A percentile compares a stretch with the other conserved stretches of the same genome.
phyloP scores from a whole-genome alignment of 2,329 filamentous ascomycete species.

The Botryotinia globosa region DNA sequence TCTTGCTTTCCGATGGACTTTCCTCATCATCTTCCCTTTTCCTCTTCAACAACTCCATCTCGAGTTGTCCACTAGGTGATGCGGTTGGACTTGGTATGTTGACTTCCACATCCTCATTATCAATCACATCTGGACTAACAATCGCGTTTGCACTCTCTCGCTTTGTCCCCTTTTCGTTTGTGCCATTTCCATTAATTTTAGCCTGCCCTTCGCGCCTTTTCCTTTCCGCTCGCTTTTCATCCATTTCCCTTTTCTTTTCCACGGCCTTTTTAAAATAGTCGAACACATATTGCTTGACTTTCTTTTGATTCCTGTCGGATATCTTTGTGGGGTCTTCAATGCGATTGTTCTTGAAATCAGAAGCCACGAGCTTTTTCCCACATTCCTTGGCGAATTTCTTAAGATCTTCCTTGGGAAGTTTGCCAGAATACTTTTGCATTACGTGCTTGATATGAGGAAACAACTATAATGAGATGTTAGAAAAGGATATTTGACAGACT shows the following conservation, averaged over 20 bases:
- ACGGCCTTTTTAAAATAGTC: slow-evolving; percentile 86
- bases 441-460: slow-evolving; percentile 83
- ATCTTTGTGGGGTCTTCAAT: slow-evolving; percentile 79
- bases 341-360: slow-evolving; percentile 87
- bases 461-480: slow-evolving; percentile 46
- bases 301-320: slow-evolving; percentile 72
- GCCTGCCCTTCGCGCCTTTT: slow-evolving; percentile 22
- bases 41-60: slow-evolving; percentile 51
- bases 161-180: background rate
- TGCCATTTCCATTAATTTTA: slow-evolving; percentile 27
- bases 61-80: slow-evolving; percentile 16
- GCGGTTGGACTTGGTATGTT: slow-evolving; percentile 12
- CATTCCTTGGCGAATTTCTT: slow-evolving; percentile 65
- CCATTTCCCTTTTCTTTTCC: slow-evolving; percentile 66
- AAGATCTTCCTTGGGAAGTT: slow-evolving; percentile 75
- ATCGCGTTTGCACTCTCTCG: background rate
- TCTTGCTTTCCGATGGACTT: slow-evolving; percentile 32
- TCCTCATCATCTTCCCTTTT: slow-evolving; percentile 51
- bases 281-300: slow-evolving; percentile 79
- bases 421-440: slow-evolving; percentile 81
- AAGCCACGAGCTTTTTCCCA: slow-evolving; percentile 84
- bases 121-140: slow-evolving; percentile 35
- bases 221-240: slow-evolving; percentile 60
- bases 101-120: slow-evolving; percentile 28
- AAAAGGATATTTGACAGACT: slow-evolving; percentile 24